Evolutionary conservation across 768 basidiomycete genomes (phyloP), one percentile per base, ranked within the genome.

Genomic region (Boletus speciosus): DNA sequence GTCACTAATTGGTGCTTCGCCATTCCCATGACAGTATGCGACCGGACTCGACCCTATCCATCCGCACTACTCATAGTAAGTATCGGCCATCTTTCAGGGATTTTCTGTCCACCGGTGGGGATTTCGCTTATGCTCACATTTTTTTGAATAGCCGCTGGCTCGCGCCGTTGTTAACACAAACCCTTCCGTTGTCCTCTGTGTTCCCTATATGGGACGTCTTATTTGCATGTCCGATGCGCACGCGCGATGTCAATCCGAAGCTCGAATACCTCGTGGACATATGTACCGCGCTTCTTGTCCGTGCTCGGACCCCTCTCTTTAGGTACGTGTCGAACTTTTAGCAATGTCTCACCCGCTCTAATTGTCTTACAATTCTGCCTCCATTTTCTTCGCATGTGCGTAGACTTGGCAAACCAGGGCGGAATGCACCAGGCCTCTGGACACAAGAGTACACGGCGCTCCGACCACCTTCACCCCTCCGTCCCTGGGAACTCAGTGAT

Each of bases 41-140:
- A 83, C 81, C 58, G 85, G 88, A 2, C 73, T 92, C 8, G 84
- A 88, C 62, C 89, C 89, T 21, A 70, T 76, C 27, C 71, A 85
- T 27, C 89, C 89, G 3, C 88, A 91, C 71, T 91, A 88, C 67
- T 89, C 89, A 45, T 86, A 85, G 89, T 90, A 70, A 58, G 88
- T 71, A 16, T 44, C 25, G 25, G 7, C 10, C 29, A 10, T 19
- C 19, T 41, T 42, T 37, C 37, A 47, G 51, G 48, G 3, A 19
- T 32, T 21, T 7, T 43, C 41, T 39, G 19, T 39, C 43, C 47
- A 36, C 41, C 11, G 23, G 15, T 11, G 9, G 32, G 25, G 16
- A 31, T 25, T 16, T 42, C 36, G 19, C 44, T 57, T 8, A 48
- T 49, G 5, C 29, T 46, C 50, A 45, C 41, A 35, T 31, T 37